Conservation (phyloP, 2,329 filamentous ascomycete genomes). For the Elsinoe perseae region DNA sequence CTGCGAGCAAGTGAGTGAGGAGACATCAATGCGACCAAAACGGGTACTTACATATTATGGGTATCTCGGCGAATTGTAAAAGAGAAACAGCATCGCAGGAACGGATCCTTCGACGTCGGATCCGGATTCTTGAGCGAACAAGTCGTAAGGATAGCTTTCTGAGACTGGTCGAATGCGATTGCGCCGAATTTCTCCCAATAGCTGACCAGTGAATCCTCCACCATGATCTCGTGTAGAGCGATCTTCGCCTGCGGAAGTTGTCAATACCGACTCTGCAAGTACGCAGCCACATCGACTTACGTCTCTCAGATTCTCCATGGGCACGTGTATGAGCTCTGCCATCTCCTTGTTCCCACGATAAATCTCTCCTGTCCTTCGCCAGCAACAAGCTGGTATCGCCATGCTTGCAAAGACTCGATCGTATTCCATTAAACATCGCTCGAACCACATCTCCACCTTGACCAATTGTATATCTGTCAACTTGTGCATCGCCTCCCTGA, state of each 20-base stretch:
- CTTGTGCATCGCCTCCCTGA: constrained; percentile 85
- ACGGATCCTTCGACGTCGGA: constrained; percentile 55
- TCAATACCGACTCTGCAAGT: background rate
- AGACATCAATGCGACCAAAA: background rate
- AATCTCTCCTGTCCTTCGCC: constrained; percentile 93
- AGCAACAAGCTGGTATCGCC: constrained; percentile 96
- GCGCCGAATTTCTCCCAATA: constrained; percentile 99
- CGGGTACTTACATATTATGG: constrained; percentile 76
- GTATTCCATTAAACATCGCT: constrained; percentile 92
- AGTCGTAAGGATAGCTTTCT: constrained; percentile 91
- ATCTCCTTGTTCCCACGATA: constrained; percentile 98
- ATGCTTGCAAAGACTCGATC: constrained; percentile 98
- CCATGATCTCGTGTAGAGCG: constrained; percentile 89
- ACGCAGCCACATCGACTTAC: constrained; percentile 49
- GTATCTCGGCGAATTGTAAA: constrained; percentile 93
- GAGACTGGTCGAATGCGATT: constrained; percentile 87
- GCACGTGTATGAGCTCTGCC: constrained; percentile 90
- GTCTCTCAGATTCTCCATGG: constrained; percentile 82
- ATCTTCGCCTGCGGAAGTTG: constrained; percentile 66
- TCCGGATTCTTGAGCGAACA: constrained; percentile 82
- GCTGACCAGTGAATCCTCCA: constrained; percentile 86
- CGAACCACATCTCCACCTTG: constrained; percentile 98
- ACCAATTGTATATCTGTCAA: constrained; percentile 92
- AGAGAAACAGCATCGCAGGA: constrained; percentile 91
- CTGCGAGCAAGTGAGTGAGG: constrained; percentile 43